Conservation (phyloP, 805 yeast species). For the Teunomyces atbi region DNA sequence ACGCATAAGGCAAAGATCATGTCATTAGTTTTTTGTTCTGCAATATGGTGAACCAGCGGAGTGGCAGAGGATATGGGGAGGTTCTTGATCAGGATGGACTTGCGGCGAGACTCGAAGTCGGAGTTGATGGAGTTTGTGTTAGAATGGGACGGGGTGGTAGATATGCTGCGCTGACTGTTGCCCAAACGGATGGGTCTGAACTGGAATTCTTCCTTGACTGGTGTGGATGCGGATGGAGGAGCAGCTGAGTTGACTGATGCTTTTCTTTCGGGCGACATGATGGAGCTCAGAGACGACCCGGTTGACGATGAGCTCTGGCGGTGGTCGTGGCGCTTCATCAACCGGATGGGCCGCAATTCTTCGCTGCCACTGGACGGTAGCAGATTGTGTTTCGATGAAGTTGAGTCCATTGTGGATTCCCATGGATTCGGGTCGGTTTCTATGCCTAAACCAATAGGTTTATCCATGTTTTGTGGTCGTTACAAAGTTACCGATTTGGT, state of each 20-base stretch:
- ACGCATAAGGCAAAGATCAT: constrained; percentile 80
- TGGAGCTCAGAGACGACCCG: constrained; percentile 7
- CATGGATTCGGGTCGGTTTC: constrained; percentile 6
- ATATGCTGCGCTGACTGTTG: background rate
- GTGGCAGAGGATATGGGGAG: constrained; percentile 27
- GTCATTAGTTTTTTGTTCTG: constrained; percentile 16
- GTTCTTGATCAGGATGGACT: constrained; percentile 36
- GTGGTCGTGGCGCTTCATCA: constrained; percentile 24
- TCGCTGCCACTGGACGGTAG: constrained; percentile 5
- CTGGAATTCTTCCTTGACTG: constrained; percentile 29
- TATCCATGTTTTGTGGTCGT: background rate
- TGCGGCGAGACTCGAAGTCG: constrained; percentile 5
- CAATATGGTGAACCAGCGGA: constrained; percentile 13
- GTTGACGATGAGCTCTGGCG: constrained; percentile 8
- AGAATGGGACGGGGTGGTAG: background rate
- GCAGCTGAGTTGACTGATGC: background rate
- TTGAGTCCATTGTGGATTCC: constrained; percentile 3
- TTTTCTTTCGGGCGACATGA: constrained; percentile 2
- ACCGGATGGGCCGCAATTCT: constrained; percentile 23
- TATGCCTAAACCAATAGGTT: constrained; percentile 8
- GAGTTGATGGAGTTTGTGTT: constrained; percentile 1
- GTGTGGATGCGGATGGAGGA: constrained; percentile 3
- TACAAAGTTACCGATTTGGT: background rate
- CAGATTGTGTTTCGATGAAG: background rate
- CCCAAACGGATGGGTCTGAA: constrained; percentile 35